Evolutionary conservation across 345 rosid genomes (phyloP).

Genomic region (Eucalyptus fibrosa): DNA sequence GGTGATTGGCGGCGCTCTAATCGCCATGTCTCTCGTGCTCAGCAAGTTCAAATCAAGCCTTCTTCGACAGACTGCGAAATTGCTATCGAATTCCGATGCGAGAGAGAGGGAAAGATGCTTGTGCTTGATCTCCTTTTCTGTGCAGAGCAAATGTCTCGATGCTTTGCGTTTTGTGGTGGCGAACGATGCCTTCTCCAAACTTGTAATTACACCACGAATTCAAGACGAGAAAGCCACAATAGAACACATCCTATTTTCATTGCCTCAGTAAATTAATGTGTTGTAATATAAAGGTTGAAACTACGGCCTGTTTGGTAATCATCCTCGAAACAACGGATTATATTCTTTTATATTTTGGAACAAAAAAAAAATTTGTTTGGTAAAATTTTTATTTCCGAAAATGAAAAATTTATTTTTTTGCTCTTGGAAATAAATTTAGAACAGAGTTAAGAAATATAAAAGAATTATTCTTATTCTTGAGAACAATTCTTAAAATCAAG

Average conservation of each 20-base stretch:
- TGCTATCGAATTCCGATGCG: neutral
- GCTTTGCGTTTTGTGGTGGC: neutral
- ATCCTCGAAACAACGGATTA: fast-evolving
- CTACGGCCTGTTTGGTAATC: fast-evolving
- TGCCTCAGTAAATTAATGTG: neutral
- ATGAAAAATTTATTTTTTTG: fast-evolving
- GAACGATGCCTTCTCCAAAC: neutral
- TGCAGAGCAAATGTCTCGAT: neutral
- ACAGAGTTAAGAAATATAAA: no score
- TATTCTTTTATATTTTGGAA: fast-evolving
- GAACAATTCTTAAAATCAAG: no score
- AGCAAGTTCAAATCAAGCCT: neutral
- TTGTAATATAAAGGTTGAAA: no score
- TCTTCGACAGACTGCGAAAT: neutral
- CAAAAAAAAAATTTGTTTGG: fast-evolving
- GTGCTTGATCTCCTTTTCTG: neutral
- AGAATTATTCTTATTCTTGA: fast-evolving
- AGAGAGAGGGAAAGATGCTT: neutral
- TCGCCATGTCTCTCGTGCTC: conserved; percentile 12
- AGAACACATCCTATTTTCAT: neutral
- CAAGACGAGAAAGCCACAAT: neutral
- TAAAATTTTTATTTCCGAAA: fast-evolving
- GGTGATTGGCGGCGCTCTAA: conserved; percentile 24
- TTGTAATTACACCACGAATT: neutral
- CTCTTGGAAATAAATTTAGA: no score